Base-by-base conservation (phyloP, 495 filamentous ascomycete species). In the Delitschia confertaspora region DNA sequence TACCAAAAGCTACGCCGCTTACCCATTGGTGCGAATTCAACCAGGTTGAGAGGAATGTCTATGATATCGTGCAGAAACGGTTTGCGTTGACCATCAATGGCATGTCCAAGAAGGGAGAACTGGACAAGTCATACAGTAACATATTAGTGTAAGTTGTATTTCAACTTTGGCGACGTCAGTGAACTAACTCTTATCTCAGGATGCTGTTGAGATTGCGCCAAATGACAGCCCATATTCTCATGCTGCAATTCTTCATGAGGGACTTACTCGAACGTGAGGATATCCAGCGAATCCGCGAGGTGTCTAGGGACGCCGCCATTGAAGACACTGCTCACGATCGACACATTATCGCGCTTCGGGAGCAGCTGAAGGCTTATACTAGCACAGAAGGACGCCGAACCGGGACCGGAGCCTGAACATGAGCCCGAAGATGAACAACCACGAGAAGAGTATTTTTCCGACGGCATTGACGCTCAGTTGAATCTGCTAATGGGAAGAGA, bases 131-230 rank as follows among this genome's bases (percentile, higher is more conserved):
- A 4, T 63, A 60, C 46, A 29, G 17, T 23, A 51, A 58, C 38
- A 51, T 60, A 10, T 57, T 59, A 21, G 50, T 57, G 44, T 51
- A 33, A 51, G 47, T 39, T 22, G 9, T 39, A 10, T 24, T 39
- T 39, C 4, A 4, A 21, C 21, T 32, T 1, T 30, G n/a, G 20
- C 9, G 22, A 40, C 10, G 7, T 40, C 13, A 19, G 11, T 9
- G 21, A 9, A 17, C 41, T 44, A 24, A 44, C 13, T 36, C 3
- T n/a, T 26, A 6, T 13, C 10, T 21, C 21, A 52, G 36, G 0
- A 68, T 73, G 63, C 52, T 76, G 4, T 44, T 73, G 2, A 58
- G 64, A 0, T 53, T 80, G 0, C 66, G 78, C 2, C 73, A 78
- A 63, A 59, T 74, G 23, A 65, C 63, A 2, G 65, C 62, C 6